Base-by-base conservation (phyloP, 2,329 filamentous ascomycete genomes). In the Claviceps cyperi region DNA sequence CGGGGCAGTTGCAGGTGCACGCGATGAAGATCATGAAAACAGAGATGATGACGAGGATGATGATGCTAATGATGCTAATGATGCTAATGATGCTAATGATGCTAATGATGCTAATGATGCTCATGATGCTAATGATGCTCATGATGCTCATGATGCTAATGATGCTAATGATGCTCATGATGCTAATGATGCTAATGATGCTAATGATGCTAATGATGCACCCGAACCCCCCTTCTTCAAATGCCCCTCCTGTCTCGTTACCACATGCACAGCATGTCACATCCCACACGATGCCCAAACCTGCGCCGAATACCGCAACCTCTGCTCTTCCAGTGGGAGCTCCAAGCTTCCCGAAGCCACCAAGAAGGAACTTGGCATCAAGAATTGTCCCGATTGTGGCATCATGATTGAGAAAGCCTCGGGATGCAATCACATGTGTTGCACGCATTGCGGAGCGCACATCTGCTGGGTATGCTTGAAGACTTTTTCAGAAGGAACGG, bases 381-480 rank as follows among this genome's bases (percentile, higher is more conserved):
- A 69, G 46, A 59, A 66, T 43, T 75, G 72, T 38, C 70, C 67
- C 0, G 56, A 55, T 14, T 73, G 72, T 53, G 57, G 55, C 15
- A 65, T 63, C 1, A 48, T 62, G 2, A 65, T 74, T 1, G 64
- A 72, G 52, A 74, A 74, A 60, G 57, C 50, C 0, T 59, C 59
- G 0, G 73, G 72, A 0, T 76, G 73, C 52, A 66, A 74, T 53
- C 71, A 75, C 54, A 69, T 76, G 52, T 55, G 52, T 0, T 76
- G 74, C 51, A 40, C 28, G 1, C 55, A 52, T 0, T 76, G 73
- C 50, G 53, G 58, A 2, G 55, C 62, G 1, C 68, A 74, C 50
- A 70, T 75, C 32, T 76, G 72, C 52, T 76, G 71, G 71, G 60
- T 66, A 3, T 76, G 73, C 51, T 52, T 73, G 58, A 51, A 49